These are phyloP conservation scores for Medicago lupulina DNA, from an alignment of 306 rosid genomes.

Conservation along the genomic window DNA sequence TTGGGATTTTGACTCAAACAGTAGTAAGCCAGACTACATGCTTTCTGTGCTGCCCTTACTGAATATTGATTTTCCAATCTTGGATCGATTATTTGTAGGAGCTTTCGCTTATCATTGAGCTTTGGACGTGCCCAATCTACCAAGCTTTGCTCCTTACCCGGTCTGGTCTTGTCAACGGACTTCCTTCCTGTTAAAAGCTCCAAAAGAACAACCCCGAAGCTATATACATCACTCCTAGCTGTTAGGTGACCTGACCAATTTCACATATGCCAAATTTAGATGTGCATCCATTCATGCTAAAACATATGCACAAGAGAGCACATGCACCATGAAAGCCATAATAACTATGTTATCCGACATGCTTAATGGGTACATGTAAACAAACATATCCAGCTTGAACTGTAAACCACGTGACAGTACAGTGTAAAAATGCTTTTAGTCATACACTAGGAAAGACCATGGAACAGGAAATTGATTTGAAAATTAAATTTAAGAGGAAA, in stretches of 20 bases:
- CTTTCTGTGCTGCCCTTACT: conserved; percentile 96
- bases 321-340: conserved; percentile 17
- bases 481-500: conserved; percentile 25
- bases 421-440: conserved; percentile 6
- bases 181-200: conserved; percentile 96
- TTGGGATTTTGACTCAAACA: conserved; percentile 98
- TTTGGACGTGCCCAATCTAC: conserved; percentile 99
- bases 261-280: conserved; percentile 46
- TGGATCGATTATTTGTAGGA: conserved; percentile 93
- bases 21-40: conserved; percentile 98
- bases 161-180: conserved; percentile 96
- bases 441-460: conserved; percentile 5
- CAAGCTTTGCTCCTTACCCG: conserved; percentile 92
- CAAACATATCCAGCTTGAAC: conserved; percentile 7
- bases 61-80: conserved; percentile 95
- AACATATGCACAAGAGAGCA: conserved; percentile 26
- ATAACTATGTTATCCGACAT: conserved; percentile 26
- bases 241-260: conserved; percentile 89
- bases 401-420: neutral
- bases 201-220: conserved; percentile 97
- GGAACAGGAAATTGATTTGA: conserved; percentile 8
- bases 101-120: conserved; percentile 95
- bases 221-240: conserved; percentile 96
- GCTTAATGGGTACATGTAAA: conserved; percentile 19
- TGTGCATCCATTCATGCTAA: conserved; percentile 22